A percentile compares a stretch with the other conserved stretches of the same genome.
These are phyloP conservation scores for Blastobotrys apis DNA, from an alignment of 1,139 yeast genomes.

Conservation along the genomic window DNA sequence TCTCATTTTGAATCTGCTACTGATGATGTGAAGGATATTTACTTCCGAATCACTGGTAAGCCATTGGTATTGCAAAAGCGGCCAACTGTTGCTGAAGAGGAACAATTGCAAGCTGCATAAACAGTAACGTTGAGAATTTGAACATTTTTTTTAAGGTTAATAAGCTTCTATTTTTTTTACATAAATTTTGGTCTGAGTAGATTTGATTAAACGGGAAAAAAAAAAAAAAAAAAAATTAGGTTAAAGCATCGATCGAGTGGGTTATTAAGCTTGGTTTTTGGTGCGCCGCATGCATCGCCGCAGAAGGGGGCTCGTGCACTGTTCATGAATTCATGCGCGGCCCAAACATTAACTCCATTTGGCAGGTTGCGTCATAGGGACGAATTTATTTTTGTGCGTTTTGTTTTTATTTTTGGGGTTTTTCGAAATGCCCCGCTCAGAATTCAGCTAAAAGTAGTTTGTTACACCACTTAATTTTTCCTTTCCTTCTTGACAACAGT, in stretches of 20 bases:
- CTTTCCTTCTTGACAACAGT: too few species aligned
- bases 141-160: neutral
- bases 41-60: constrained; percentile 87
- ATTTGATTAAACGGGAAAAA: neutral
- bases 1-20: constrained; percentile 96
- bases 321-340: too few species aligned
- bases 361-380: too few species aligned
- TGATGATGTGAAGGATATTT: constrained; percentile 92
- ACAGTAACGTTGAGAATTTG: neutral
- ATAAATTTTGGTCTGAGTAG: neutral
- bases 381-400: too few species aligned
- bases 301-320: too few species aligned
- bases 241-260: too few species aligned
- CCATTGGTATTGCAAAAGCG: constrained; percentile 83
- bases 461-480: too few species aligned
- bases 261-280: neutral
- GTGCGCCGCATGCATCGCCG: neutral
- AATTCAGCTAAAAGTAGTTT: too few species aligned
- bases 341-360: too few species aligned
- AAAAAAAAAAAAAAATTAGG: too few species aligned
- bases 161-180: neutral
- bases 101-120: constrained; percentile 20
- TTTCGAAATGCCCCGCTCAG: too few species aligned
- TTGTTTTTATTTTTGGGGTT: too few species aligned
- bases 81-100: constrained; percentile 59